These are phyloP conservation scores for Sugiyamaella neomexicana DNA, from an alignment of 1,139 yeast genomes.

Conservation along the genomic window DNA sequence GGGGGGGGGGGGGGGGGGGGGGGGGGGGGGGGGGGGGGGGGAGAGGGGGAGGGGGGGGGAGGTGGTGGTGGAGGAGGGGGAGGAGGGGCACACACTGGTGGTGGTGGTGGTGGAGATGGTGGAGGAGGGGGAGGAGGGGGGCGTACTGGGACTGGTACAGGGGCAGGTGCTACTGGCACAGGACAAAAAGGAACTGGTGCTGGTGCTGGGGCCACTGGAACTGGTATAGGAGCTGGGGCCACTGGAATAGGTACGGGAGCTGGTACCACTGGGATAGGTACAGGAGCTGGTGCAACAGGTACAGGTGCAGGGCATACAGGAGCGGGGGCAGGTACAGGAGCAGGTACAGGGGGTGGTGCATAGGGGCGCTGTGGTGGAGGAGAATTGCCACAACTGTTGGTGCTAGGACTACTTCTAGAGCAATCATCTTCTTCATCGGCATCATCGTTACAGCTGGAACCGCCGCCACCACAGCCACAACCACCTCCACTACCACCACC, in stretches of 20 bases:
- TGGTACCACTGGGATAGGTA: constrained; percentile 16
- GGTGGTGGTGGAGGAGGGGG: neutral
- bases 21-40: constrained; percentile 17
- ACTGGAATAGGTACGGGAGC: constrained; percentile 18
- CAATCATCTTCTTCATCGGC: constrained; percentile 12
- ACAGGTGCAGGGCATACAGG: constrained; percentile 17
- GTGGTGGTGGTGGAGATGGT: constrained; percentile 5
- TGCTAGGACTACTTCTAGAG: constrained; percentile 6
- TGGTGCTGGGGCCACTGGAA: constrained; percentile 9
- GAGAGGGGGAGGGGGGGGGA: constrained; percentile 9
- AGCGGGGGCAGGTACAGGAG: constrained; percentile 19
- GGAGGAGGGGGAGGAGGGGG: constrained; percentile 14
- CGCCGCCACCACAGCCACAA: constrained; percentile 5
- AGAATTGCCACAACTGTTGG: constrained; percentile 8
- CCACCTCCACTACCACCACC: constrained; percentile 7
- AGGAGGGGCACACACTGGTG: constrained; percentile 17
- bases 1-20: constrained; percentile 14
- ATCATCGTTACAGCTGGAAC: constrained; percentile 13
- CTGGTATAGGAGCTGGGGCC: constrained; percentile 19
- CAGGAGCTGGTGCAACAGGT: constrained; percentile 19
- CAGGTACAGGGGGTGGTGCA: constrained; percentile 18
- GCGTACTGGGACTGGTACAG: constrained; percentile 15
- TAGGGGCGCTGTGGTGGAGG: constrained; percentile 17
- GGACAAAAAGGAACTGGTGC: constrained; percentile 17
- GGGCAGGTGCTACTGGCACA: constrained; percentile 18